Evolutionary conservation across 768 basidiomycete genomes (phyloP).

Genomic region (Mycena olivaceomarginata): DNA sequence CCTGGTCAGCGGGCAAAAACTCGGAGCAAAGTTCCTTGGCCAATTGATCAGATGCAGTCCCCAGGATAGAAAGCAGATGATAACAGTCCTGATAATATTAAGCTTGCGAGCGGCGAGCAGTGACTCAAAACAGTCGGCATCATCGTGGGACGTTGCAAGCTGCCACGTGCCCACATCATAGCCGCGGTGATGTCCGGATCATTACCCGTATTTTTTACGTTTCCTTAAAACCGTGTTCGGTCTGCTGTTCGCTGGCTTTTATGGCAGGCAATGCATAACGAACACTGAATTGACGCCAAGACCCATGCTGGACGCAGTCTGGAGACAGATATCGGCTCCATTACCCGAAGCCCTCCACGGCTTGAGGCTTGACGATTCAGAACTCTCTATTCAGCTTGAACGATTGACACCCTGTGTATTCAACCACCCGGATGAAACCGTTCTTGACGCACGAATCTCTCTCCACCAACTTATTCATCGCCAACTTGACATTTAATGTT

Average conservation of each 20-base stretch:
- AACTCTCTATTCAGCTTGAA: no score
- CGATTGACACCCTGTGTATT: neutral
- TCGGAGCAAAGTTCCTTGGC: neutral
- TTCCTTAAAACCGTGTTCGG: neutral
- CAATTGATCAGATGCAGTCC: neutral
- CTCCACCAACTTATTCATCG: neutral
- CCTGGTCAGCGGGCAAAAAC: neutral
- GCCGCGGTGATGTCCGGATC: neutral
- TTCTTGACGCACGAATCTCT: neutral
- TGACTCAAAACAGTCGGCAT: constrained; percentile 10
- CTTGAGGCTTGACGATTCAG: no score
- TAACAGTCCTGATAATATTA: no score
- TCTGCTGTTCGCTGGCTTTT: neutral
- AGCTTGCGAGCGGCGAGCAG: neutral
- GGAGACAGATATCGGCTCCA: neutral
- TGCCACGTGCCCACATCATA: neutral
- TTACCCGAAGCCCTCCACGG: no score
- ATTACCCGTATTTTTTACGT: neutral
- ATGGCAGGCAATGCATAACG: neutral
- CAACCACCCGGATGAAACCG: neutral
- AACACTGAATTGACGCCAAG: neutral
- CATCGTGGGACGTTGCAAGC: neutral
- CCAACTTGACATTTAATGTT: neutral
- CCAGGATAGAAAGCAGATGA: neutral
- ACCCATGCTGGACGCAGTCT: neutral